phyloP scores from a whole-genome alignment of 805 yeast genomes.

The Lipomyces chichibuensis region DNA sequence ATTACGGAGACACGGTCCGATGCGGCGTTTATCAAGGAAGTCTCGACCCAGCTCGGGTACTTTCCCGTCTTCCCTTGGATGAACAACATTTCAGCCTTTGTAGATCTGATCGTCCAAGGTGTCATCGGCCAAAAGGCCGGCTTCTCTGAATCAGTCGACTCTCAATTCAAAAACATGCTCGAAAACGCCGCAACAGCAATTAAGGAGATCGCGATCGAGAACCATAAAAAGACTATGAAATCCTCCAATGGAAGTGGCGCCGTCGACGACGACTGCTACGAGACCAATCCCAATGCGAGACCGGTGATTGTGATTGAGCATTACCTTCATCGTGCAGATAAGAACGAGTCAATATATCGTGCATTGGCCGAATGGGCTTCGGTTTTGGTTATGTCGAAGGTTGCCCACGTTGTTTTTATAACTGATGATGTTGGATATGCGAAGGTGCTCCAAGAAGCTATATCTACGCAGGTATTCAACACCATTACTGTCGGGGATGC shows the following conservation, averaged over 20 bases:
- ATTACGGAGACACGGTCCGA: slow-evolving; percentile 76
- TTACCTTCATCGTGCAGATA: slow-evolving; percentile 61
- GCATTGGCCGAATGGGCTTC: slow-evolving; percentile 90
- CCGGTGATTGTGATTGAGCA: slow-evolving; percentile 86
- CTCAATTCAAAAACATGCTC: slow-evolving; percentile 79
- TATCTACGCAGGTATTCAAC: slow-evolving; percentile 88
- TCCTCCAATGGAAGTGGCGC: slow-evolving; percentile 40
- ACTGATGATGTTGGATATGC: slow-evolving; percentile 83
- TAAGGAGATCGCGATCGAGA: slow-evolving; percentile 56
- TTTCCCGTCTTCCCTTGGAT: slow-evolving; percentile 95
- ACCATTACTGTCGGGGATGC: slow-evolving; percentile 80
- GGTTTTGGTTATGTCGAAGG: slow-evolving; percentile 67
- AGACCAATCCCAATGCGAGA: slow-evolving; percentile 79
- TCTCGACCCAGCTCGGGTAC: slow-evolving; percentile 82
- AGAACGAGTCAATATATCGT: slow-evolving; percentile 67
- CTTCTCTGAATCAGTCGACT: slow-evolving; percentile 76
- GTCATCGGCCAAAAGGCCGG: slow-evolving; percentile 94
- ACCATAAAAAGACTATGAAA: slow-evolving; percentile 11
- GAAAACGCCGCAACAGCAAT: slow-evolving; percentile 72
- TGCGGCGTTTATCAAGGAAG: slow-evolving; percentile 62
- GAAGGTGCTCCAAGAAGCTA: slow-evolving; percentile 63
- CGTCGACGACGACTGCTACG: slow-evolving; percentile 80
- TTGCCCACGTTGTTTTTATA: slow-evolving; percentile 87
- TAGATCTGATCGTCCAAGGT: slow-evolving; percentile 87
- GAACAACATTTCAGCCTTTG: slow-evolving; percentile 71